phyloP scores from a whole-genome alignment of 331 rosid genomes.

The Prunus yedoensis region DNA sequence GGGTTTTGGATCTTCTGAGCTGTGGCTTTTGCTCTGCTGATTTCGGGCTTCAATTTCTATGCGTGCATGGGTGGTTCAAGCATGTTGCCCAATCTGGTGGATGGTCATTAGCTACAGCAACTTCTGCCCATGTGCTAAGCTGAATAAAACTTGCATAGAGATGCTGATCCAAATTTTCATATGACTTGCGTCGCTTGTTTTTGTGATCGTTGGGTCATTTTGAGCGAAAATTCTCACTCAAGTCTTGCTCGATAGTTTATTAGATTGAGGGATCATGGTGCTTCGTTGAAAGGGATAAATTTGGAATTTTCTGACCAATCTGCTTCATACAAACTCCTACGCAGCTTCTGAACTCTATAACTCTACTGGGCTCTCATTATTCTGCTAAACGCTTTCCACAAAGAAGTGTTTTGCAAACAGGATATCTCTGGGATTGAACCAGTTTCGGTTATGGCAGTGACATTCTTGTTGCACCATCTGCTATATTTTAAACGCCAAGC shows the following conservation, averaged over 20 bases:
- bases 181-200: neutral
- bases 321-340: neutral
- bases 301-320: neutral
- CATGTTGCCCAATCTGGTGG: constrained; percentile 23
- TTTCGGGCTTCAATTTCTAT: neutral
- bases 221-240: neutral
- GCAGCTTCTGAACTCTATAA: neutral
- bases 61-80: constrained; percentile 30
- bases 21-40: constrained; percentile 9
- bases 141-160: constrained; percentile 7
- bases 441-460: too few relatives aligned
- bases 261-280: neutral
- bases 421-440: neutral
- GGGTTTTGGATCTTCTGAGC: constrained; percentile 20
- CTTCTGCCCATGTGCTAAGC: constrained; percentile 4
- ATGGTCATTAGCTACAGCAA: constrained; percentile 1
- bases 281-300: neutral
- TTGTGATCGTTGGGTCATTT: neutral
- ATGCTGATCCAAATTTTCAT: constrained; percentile 10
- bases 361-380: neutral
- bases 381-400: neutral
- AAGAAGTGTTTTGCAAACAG: neutral
- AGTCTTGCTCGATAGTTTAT: neutral
- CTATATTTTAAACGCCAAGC: constrained; percentile 4
- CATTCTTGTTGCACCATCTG: constrained; percentile 3